Evolutionary conservation across 805 yeast genomes (phyloP), one percentile per base, ranked within the genome.

Genomic region (Blastobotrys terrestris): DNA sequence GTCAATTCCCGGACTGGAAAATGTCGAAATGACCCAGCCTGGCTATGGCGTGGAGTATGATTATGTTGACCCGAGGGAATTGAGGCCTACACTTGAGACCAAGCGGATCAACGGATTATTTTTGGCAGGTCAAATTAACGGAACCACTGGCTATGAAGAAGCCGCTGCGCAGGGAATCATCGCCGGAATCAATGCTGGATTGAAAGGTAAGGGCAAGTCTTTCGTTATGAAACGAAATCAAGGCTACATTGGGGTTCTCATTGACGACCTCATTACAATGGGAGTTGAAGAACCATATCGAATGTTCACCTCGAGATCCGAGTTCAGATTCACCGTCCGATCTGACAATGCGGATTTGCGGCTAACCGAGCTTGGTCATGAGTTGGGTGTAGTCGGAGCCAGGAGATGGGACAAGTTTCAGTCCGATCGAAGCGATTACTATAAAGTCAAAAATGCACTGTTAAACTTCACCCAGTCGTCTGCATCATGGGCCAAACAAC

Each of bases 11-110:
- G 99, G 99, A 0, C 77, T 95, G 48, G 96, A 88, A 61, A 81
- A 87, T 58, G 97, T 86, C 0, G 73, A 71, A n/a, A 88, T 94
- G 87, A 65, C 85, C 11, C 97, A 91, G 64, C 97, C 97, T 0
- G 99, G 97, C 0, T 94, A 94, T 65, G 99, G 99, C n/a, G 99
- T 94, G 1, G 99, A 94, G 68, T 94, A 94, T 65, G 99, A 94
- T 64, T 94, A 88, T 66, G 84, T 94, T 26, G 97, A 94, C 63
- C 99, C 99, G 1, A 77, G 96, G 58, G 96, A 91, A 63, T 74
- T 94, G 52, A 76, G 76, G 51, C 77, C 75, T 45, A 86, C 95
- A 0, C 69, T 94, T 46, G 96, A 92, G 63, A 88, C 98, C 0
- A 90, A 88, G 61, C 67, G 78, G 2, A 81, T 94, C 1, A 70